Evolutionary conservation across 768 basidiomycete species (phyloP).

Genomic region (Phallus indusiatus): DNA sequence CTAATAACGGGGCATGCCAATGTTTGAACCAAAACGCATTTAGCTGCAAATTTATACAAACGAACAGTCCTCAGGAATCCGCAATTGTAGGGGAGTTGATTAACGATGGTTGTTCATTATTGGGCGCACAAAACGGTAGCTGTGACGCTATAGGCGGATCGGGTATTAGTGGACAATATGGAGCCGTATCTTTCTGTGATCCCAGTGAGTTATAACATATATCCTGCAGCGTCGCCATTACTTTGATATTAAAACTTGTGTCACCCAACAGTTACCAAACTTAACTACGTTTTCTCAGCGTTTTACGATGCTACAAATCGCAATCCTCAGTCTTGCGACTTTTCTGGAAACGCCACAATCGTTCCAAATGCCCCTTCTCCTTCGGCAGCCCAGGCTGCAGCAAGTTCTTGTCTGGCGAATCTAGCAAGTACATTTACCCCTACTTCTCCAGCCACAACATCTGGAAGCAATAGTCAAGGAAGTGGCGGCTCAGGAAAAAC

Average conservation of each 20-base stretch:
- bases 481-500: neutral
- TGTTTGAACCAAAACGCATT: constrained; percentile 58
- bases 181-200: constrained; percentile 66
- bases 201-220: constrained; percentile 58
- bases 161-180: constrained; percentile 70
- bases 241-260: constrained; percentile 4
- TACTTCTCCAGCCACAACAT: constrained; percentile 21
- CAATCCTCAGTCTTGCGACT: constrained; percentile 59
- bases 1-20: constrained; percentile 67
- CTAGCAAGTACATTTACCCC: constrained; percentile 58
- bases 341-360: constrained; percentile 76
- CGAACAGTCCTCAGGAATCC: constrained; percentile 40
- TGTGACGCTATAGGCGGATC: constrained; percentile 66
- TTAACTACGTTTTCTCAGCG: constrained; percentile 75
- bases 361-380: constrained; percentile 44
- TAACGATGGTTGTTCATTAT: constrained; percentile 57
- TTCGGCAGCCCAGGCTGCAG: constrained; percentile 40
- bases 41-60: constrained; percentile 61
- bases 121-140: constrained; percentile 49
- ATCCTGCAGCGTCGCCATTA: neutral
- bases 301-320: constrained; percentile 61
- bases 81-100: constrained; percentile 51
- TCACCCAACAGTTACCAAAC: constrained; percentile 48
- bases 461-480: neutral
- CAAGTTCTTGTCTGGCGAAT: constrained; percentile 57